These are phyloP conservation scores for Echinochloa phyllopogon DNA, from an alignment of 176 grass and related monocot genomes.

Conservation along the genomic window DNA sequence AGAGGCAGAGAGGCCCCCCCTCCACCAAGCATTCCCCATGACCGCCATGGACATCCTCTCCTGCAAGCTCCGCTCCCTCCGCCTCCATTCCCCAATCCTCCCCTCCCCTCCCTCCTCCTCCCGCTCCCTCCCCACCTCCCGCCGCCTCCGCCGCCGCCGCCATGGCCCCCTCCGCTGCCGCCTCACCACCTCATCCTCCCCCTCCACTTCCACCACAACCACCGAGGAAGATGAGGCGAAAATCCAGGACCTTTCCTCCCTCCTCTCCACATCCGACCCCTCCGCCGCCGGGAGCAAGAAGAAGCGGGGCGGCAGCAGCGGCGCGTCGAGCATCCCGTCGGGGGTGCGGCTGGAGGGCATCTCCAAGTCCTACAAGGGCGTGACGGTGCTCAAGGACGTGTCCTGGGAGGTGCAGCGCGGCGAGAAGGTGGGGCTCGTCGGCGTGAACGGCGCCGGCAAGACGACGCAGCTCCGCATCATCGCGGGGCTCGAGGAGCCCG, in stretches of 20 bases:
- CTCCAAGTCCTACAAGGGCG: constrained; percentile 83
- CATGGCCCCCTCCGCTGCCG: constrained; percentile 44
- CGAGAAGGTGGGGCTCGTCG: constrained; percentile 93
- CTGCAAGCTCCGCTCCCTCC: constrained; percentile 60
- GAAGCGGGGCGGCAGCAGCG: constrained; percentile 62
- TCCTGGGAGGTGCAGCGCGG: constrained; percentile 95
- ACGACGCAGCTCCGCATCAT: constrained; percentile 92
- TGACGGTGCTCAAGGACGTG: constrained; percentile 80
- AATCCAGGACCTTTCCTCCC: constrained; percentile 49
- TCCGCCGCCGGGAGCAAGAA: constrained; percentile 48
- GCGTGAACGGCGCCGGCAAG: constrained; percentile 94
- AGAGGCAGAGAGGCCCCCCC: background rate
- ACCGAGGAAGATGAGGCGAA: constrained; percentile 3
- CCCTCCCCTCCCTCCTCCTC: background rate
- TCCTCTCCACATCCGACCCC: constrained; percentile 51
- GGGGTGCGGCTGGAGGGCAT: constrained; percentile 84
- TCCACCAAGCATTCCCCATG: constrained; percentile 30
- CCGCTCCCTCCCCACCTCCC: constrained; percentile 11
- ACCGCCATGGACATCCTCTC: constrained; percentile 70
- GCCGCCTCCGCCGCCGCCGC: constrained; percentile 39
- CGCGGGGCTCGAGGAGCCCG: constrained; percentile 72
- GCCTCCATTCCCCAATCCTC: constrained; percentile 25
- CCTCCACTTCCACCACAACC: constrained; percentile 38
- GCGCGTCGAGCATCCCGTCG: constrained; percentile 87
- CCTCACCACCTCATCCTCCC: constrained; percentile 49